Conservation (phyloP, 2,329 filamentous ascomycete species). For the Beauveria caledonica region DNA sequence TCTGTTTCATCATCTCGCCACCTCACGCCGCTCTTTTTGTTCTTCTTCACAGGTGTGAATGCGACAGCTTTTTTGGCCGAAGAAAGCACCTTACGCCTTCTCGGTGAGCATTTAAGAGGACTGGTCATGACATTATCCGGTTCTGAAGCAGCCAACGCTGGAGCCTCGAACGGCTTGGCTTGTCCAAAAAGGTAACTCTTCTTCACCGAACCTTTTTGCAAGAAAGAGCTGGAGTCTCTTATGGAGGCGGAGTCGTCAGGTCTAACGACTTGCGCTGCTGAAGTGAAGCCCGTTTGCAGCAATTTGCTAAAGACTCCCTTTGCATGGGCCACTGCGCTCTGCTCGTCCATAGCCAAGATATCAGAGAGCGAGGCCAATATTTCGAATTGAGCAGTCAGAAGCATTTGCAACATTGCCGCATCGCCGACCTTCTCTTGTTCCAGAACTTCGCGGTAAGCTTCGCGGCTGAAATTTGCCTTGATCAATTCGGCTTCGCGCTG, state of each 20-base stretch:
- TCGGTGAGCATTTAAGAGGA: slow-evolving; percentile 71
- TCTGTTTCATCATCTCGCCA: slow-evolving; percentile 88
- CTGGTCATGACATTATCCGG: slow-evolving; percentile 25
- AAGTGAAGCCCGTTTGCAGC: slow-evolving; percentile 64
- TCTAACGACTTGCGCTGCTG: slow-evolving; percentile 78
- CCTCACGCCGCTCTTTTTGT: slow-evolving; percentile 64
- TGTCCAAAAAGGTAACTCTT: slow-evolving; percentile 37
- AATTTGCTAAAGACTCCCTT: slow-evolving; percentile 70
- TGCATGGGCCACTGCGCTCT: slow-evolving; percentile 73
- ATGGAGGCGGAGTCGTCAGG: slow-evolving; percentile 63
- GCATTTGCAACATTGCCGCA: slow-evolving; percentile 66
- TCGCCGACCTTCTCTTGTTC: slow-evolving; percentile 82
- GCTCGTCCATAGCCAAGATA: slow-evolving; percentile 73
- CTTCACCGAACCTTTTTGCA: slow-evolving; percentile 64
- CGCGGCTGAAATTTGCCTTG: slow-evolving; percentile 73
- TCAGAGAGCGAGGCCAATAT: slow-evolving; percentile 76
- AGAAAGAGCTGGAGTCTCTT: slow-evolving; percentile 61
- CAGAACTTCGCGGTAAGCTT: slow-evolving; percentile 66
- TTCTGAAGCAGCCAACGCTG: slow-evolving; percentile 28
- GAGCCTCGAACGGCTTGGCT: slow-evolving; percentile 35
- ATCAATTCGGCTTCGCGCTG: slow-evolving; percentile 78
- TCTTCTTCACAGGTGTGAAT: slow-evolving; percentile 75
- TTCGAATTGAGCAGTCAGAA: slow-evolving; percentile 87
- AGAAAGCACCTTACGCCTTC: slow-evolving; percentile 61
- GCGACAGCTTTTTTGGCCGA: slow-evolving; percentile 59